These are phyloP conservation scores for Peziza echinospora DNA, from an alignment of 495 filamentous ascomycete genomes.

Conservation along the genomic window DNA sequence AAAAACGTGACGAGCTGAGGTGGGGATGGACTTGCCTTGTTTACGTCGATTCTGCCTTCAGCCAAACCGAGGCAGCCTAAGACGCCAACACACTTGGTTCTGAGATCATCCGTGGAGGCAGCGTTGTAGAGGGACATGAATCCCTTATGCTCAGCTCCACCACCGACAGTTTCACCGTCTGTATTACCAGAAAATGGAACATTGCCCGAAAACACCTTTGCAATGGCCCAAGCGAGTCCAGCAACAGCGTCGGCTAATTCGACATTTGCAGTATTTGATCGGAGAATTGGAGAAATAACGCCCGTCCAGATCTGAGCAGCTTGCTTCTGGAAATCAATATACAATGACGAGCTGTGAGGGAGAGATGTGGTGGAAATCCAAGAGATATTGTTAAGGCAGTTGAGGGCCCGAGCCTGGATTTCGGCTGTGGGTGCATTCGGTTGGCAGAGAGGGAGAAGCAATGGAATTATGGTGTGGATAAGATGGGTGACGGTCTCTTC, in stretches of 20 bases:
- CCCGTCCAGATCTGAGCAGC: constrained; percentile 32
- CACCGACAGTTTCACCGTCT: constrained; percentile 1
- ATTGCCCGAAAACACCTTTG: constrained; percentile 28
- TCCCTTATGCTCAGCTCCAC: constrained; percentile 28
- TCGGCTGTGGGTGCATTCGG: not conserved
- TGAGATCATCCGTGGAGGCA: constrained; percentile 23
- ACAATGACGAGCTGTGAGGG: constrained; percentile 21
- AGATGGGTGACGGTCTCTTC: constrained; percentile 20
- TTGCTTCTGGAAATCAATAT: constrained; percentile 27
- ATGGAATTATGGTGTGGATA: constrained; percentile 28
- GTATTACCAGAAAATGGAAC: constrained; percentile 22
- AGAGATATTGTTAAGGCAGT: constrained; percentile 37
- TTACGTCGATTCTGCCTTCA: constrained; percentile 20
- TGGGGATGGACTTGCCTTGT: constrained; percentile 9
- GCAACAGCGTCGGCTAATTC: constrained; percentile 33
- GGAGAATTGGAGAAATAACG: constrained; percentile 29
- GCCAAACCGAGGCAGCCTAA: constrained; percentile 33
- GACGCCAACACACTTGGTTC: constrained; percentile 39
- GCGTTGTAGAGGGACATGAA: constrained; percentile 41
- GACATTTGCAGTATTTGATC: constrained; percentile 35
- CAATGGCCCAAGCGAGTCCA: constrained; percentile 39
- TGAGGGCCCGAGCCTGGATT: constrained; percentile 28
- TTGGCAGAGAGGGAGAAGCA: constrained; percentile 25
- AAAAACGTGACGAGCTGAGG: no score
- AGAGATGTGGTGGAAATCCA: constrained; percentile 33